Evolutionary conservation across 116 monocot genomes (phyloP).

Genomic region (Thalassia testudinum): DNA sequence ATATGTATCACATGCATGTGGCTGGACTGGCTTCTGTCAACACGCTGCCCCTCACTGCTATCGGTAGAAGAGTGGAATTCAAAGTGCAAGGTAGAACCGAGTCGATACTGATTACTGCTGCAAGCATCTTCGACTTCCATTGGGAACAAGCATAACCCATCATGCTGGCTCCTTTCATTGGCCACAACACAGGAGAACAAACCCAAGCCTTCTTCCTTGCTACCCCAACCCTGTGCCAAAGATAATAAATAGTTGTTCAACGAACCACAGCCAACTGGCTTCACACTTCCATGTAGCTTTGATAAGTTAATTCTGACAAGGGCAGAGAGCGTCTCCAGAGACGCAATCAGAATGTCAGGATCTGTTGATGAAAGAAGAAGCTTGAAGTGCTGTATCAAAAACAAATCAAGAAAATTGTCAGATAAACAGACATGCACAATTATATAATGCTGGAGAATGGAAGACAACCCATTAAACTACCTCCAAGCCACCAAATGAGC

Average conservation of each 20-base stretch:
- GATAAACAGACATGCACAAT: not conserved
- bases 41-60: conserved; percentile 9
- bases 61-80: conserved; percentile 43
- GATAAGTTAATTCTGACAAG: conserved; percentile 93
- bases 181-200: conserved; percentile 79
- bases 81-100: conserved; percentile 93
- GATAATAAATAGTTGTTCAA: conserved; percentile 74
- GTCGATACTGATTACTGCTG: conserved; percentile 42
- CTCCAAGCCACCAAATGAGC: conserved; percentile 90
- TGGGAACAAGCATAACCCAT: conserved; percentile 64
- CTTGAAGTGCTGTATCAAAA: conserved; percentile 52
- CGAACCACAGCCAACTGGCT: conserved; percentile 72
- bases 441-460: not conserved
- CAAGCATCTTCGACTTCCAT: conserved; percentile 50
- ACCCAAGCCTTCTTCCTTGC: conserved; percentile 99
- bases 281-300: conserved; percentile 90
- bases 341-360: conserved; percentile 83
- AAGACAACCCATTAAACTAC: conserved; percentile 11
- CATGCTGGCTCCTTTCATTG: conserved; percentile 66
- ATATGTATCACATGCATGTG: conserved; percentile 57
- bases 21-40: conserved; percentile 20
- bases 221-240: conserved; percentile 98
- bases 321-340: conserved; percentile 77
- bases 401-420: conserved; percentile 1
- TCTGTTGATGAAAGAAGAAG: conserved; percentile 92